A percentile compares a stretch with the other conserved stretches of the same genome.
Conservation (phyloP, 306 rosid species). For the Crataegus laevigata region DNA sequence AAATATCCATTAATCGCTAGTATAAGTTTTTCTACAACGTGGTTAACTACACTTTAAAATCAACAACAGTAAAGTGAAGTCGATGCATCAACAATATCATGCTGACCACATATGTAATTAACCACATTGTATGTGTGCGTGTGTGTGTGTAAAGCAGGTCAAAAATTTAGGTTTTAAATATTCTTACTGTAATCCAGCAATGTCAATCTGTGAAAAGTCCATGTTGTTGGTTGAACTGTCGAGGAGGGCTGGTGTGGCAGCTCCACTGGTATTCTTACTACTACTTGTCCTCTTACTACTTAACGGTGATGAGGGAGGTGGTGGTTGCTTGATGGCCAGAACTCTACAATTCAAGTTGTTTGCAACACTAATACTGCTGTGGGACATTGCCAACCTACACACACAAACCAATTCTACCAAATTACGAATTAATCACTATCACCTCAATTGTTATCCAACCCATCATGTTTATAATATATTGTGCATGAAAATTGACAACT, state of each 20-base stretch:
- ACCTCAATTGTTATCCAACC: background rate
- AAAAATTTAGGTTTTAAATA: background rate
- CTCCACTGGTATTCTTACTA: background rate
- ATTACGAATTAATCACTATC: constrained; percentile 7
- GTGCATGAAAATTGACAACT: background rate
- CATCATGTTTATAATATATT: too few relatives aligned
- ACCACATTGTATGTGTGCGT: too few relatives aligned
- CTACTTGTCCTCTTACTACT: constrained; percentile 8
- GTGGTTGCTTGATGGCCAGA: constrained; percentile 65
- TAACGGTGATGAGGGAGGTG: constrained; percentile 7
- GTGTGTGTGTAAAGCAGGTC: background rate
- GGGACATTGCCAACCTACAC: constrained; percentile 54
- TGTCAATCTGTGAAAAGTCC: constrained; percentile 72
- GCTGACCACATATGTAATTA: background rate
- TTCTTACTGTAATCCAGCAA: constrained; percentile 56
- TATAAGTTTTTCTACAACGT: background rate
- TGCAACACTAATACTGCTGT: constrained; percentile 24
- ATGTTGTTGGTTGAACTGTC: constrained; percentile 48
- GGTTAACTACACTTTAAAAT: background rate
- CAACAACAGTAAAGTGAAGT: background rate
- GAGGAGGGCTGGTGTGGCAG: constrained; percentile 14
- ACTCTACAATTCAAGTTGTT: constrained; percentile 68
- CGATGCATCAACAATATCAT: background rate
- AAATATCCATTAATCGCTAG: too few relatives aligned
- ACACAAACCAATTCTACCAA: background rate